Base-by-base conservation (phyloP, 805 yeast species). In the Jamesozyma piceae region DNA sequence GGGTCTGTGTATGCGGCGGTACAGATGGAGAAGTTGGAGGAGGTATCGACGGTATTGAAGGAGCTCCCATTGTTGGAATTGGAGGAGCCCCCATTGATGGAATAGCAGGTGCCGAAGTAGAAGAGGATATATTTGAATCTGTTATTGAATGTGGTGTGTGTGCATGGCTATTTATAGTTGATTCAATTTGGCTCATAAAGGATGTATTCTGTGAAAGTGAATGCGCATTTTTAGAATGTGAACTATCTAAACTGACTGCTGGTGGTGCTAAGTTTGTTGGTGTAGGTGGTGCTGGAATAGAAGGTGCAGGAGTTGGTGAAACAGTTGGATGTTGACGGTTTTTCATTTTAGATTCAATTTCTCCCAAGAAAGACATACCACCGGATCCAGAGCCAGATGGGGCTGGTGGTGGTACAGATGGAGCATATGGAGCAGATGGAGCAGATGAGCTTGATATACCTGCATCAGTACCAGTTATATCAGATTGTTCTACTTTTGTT, bases 301-400 rank as follows among this genome's bases (percentile, higher is more conserved):
- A 29, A n/a, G 50, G 47, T 10, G 40, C 32, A 11, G 46, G 32
- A 8, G 49, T 41, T 5, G 51, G 11, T 24, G 28, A 11, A 8
- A 49, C 40, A 31, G 18, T 49, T 22, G 33, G 48, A 41, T 22
- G 47, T 31, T 39, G 44, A 17, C 42, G 53, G 13, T 35, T 39
- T 26, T 49, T 54, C 41, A 52, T 39, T 32, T 51, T 56, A 27
- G 63, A 55, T 38, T 55, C 52, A 22, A 60, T 60, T 42, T 60
- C 64, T 32, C 52, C 50, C 27, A 60, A 39, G 38, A 60, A 58
- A n/a, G 63, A 57, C 50, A 53, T 49, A 8, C 54, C 54, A 8
- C 45, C 44, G 9, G 27, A 15, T 21, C 33, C 29, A 10, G 37
- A 3, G 14, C 33, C 39, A 27, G 37, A 30, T 13, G 30, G 26